Base-by-base conservation (phyloP, 2,329 filamentous ascomycete species). In the Alternaria sp. region DNA sequence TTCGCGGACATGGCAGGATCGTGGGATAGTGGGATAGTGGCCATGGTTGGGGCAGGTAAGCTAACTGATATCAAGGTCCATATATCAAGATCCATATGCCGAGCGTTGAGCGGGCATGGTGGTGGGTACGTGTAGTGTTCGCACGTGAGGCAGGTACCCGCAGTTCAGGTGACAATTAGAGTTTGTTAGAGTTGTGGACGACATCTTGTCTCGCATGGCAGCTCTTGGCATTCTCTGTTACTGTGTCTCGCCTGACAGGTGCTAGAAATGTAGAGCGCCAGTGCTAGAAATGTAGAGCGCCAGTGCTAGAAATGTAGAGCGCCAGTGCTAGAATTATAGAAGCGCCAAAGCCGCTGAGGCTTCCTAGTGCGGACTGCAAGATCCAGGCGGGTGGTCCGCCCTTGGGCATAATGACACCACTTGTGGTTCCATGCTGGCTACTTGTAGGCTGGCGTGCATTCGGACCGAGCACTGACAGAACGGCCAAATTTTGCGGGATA, bases 261-360 rank as follows among this genome's bases (percentile, higher is more conserved):
- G 30, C 32, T 5, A 34, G 32, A 20, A 8, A 5, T 32, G 57
- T 2, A 25, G 25, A 25, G 25, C 25, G 25, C 25, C 25, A 25
- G 22, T 41, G 41, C 22, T 30, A 34, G 54, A 20, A 22, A 28
- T 27, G 27, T 12, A 36, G 53, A 57, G 54, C 58, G 57, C 57
- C 45, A 46, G 22, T 41, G 30, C 32, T 5, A 34, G 32, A 20
- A 8, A 5, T 32, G 57, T 2, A 25, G 25, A 25, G 25, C 25
- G 25, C 25, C 25, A 25, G 22, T 41, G 41, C 22, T 30, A 34
- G 54, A 20, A 22, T 34, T 27, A 36, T 12, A 36, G 53, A 57
- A 57, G 54, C 58, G 57, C 57, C 45, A 46, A 57, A 48, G 54
- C 58, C 58, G 48, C 53, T 40, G 18, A 20, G 49, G 53, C 30